Conservation (phyloP, 2,329 filamentous ascomycete species). For the Neofusicoccum kwambonambiense region DNA sequence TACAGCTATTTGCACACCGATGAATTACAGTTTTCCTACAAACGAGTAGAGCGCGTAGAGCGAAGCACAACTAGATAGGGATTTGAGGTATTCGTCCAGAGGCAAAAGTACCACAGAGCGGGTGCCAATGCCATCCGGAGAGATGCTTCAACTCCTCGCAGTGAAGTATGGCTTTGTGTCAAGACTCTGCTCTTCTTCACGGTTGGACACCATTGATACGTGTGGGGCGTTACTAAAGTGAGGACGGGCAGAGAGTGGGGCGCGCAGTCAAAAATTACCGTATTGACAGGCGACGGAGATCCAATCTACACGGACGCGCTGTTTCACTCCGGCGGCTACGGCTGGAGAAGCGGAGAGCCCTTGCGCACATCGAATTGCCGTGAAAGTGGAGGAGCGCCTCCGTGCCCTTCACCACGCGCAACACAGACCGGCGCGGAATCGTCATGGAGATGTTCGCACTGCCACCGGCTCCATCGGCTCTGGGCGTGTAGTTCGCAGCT, state of each 20-base stretch:
- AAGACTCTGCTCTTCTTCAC: too few relatives aligned
- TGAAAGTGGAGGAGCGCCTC: background rate
- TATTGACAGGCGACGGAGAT: background rate
- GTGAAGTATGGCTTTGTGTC: too few relatives aligned
- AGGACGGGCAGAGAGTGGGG: background rate
- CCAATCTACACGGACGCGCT: background rate
- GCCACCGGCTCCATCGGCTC: background rate
- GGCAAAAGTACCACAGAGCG: too few relatives aligned
- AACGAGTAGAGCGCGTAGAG: too few relatives aligned
- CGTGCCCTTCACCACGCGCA: background rate
- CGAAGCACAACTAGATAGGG: too few relatives aligned
- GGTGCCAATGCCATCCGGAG: too few relatives aligned
- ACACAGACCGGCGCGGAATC: background rate
- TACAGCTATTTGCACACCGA: too few relatives aligned
- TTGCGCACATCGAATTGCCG: slow-evolving; percentile 6
- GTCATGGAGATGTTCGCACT: background rate
- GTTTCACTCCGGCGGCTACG: background rate
- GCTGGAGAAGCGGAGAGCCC: background rate
- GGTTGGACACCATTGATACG: too few relatives aligned
- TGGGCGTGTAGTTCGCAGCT: background rate
- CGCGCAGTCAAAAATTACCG: background rate
- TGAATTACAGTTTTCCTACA: too few relatives aligned
- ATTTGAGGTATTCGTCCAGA: too few relatives aligned
- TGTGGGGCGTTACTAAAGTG: background rate
- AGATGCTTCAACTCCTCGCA: too few relatives aligned